Evolutionary conservation across 441 rosid species (phyloP).

Genomic region (Pelargonium fulgidum): DNA sequence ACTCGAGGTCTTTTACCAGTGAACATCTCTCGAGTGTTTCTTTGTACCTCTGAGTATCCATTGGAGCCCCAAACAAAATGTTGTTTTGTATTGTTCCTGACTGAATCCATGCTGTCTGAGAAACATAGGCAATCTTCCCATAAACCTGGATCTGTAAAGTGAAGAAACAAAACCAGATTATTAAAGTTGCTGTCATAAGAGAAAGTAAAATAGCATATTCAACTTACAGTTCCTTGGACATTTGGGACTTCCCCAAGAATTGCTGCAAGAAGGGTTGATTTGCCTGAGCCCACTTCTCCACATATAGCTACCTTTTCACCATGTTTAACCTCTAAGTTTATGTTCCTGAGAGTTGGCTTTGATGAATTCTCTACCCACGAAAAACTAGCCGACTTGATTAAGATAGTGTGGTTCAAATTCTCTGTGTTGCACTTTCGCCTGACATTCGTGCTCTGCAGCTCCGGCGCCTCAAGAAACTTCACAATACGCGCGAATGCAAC

Average conservation of each 20-base stretch:
- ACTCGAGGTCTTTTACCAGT: conserved; percentile 79
- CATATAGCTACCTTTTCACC: conserved; percentile 84
- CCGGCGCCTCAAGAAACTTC: conserved; percentile 81
- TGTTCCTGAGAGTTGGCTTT: conserved; percentile 56
- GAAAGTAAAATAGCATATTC: neutral
- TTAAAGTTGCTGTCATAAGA: no score
- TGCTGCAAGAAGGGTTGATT: conserved; percentile 82
- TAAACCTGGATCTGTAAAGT: conserved; percentile 53
- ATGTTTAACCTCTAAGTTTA: conserved; percentile 46
- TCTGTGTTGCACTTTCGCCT: conserved; percentile 32
- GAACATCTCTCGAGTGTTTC: conserved; percentile 83
- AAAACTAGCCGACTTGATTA: conserved; percentile 53
- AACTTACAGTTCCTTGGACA: conserved; percentile 64
- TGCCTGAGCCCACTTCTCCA: conserved; percentile 98
- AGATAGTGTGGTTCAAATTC: conserved; percentile 27
- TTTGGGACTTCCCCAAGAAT: conserved; percentile 85
- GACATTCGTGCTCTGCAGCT: conserved; percentile 50
- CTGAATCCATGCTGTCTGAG: conserved; percentile 96
- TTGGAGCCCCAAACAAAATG: conserved; percentile 68
- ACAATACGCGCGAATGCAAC: conserved; percentile 75
- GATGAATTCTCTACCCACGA: conserved; percentile 67
- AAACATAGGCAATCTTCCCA: conserved; percentile 86
- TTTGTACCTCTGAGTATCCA: conserved; percentile 58
- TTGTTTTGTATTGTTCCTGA: conserved; percentile 79
- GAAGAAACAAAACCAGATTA: conserved; percentile 11